Evolutionary conservation across 352 stramenopile genomes (phyloP).

Genomic region (Pythium dissotocum): DNA sequence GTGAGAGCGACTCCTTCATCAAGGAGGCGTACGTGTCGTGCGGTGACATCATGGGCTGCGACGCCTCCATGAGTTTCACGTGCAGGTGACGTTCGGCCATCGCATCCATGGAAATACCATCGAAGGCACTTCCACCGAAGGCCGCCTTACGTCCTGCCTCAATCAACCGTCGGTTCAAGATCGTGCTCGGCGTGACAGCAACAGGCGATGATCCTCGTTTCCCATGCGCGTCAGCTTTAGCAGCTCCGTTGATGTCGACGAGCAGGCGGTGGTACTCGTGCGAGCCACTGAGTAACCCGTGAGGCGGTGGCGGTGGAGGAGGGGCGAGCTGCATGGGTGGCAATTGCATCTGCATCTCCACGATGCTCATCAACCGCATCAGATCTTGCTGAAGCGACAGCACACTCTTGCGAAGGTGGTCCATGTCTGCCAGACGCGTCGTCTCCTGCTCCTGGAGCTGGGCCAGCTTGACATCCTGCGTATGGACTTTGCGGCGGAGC

Average conservation of each 20-base stretch:
- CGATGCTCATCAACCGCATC: constrained; percentile 73
- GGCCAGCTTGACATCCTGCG: constrained; percentile 34
- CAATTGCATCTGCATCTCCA: constrained; percentile 80
- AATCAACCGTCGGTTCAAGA: constrained; percentile 29
- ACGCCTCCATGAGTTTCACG: constrained; percentile 33
- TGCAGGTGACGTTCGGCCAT: constrained; percentile 31
- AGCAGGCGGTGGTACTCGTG: constrained; percentile 28
- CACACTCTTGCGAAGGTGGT: constrained; percentile 63
- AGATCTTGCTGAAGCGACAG: constrained; percentile 72
- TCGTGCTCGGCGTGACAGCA: constrained; percentile 8
- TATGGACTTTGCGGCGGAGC: constrained; percentile 29
- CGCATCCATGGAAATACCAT: constrained; percentile 3
- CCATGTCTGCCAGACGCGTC: constrained; percentile 37
- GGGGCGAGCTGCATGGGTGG: constrained; percentile 31
- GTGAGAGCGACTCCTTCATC: constrained; percentile 53
- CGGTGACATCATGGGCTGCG: constrained; percentile 32
- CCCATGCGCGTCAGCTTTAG: not conserved
- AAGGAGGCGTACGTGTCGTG: constrained; percentile 35
- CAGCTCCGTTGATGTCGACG: constrained; percentile 4
- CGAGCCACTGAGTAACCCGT: constrained; percentile 3
- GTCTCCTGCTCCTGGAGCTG: constrained; percentile 40
- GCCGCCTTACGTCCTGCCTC: constrained; percentile 12
- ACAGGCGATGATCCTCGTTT: not conserved
- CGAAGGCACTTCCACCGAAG: not conserved
- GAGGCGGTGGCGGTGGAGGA: constrained; percentile 1